Percentiles rank a stretch among this genome's conserved stretches.
Conservation (phyloP, 202 grass and related monocot genomes). For the Panicum virgatum region DNA sequence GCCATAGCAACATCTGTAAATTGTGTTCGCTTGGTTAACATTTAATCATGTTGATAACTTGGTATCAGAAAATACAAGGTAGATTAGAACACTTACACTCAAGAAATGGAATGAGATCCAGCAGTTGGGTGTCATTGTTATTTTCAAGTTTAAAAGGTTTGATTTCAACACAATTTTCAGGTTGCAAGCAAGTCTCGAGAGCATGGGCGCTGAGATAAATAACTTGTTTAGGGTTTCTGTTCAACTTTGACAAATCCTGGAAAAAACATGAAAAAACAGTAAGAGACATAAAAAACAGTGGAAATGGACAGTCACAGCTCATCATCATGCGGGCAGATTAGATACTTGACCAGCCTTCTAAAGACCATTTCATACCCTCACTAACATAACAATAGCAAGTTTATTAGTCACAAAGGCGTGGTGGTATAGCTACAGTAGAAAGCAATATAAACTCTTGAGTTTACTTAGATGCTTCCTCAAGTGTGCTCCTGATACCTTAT, state of each 20-base stretch:
- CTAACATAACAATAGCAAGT: not conserved
- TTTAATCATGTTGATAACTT: constrained; percentile 19
- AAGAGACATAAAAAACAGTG: not conserved
- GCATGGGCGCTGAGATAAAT: constrained; percentile 79
- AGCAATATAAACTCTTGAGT: not conserved
- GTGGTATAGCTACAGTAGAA: constrained; percentile 12
- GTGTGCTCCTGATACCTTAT: constrained; percentile 5
- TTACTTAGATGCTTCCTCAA: constrained; percentile 13
- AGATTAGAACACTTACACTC: constrained; percentile 66
- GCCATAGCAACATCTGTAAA: constrained; percentile 65
- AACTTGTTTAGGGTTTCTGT: constrained; percentile 77
- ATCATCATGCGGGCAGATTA: not conserved
- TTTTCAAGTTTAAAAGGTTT: constrained; percentile 90
- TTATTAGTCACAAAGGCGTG: not conserved
- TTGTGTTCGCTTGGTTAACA: constrained; percentile 24
- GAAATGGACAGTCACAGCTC: not conserved
- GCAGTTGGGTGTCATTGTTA: constrained; percentile 65
- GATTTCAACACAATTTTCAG: constrained; percentile 65
- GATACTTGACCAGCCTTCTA: not conserved
- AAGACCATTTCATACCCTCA: not conserved
- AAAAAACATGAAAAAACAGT: constrained; percentile 30
- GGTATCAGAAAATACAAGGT: not conserved
- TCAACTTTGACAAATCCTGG: constrained; percentile 93
- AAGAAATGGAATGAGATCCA: constrained; percentile 99
- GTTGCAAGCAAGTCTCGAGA: constrained; percentile 74